Evolutionary conservation across 805 yeast genomes (phyloP).

Genomic region (Starmerella vitae): DNA sequence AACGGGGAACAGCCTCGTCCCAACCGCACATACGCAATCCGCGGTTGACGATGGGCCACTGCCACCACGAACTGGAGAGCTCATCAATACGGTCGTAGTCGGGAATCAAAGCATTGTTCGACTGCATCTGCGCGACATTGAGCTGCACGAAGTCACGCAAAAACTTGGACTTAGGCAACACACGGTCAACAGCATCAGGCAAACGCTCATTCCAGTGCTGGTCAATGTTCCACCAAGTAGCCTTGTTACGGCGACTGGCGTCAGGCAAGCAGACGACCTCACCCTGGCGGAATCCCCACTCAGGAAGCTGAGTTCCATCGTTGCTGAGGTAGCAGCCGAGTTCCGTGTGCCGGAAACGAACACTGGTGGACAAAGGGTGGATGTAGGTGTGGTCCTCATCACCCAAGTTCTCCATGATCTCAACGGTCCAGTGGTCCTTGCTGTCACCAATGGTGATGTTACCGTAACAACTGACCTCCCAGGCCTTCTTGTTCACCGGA

Average conservation of each 20-base stretch:
- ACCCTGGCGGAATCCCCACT: constrained; percentile 96
- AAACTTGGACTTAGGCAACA: constrained; percentile 41
- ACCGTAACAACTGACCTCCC: constrained; percentile 89
- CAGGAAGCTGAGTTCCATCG: constrained; percentile 70
- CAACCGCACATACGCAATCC: constrained; percentile 73
- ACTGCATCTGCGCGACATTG: constrained; percentile 71
- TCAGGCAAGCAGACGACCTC: constrained; percentile 63
- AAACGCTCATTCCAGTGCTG: constrained; percentile 44
- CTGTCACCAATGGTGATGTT: constrained; percentile 57
- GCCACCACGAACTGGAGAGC: constrained; percentile 66
- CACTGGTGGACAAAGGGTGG: constrained; percentile 54
- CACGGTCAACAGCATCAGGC: constrained; percentile 29
- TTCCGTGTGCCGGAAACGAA: constrained; percentile 67
- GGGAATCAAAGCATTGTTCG: constrained; percentile 70
- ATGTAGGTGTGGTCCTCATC: constrained; percentile 40
- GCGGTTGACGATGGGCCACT: constrained; percentile 59
- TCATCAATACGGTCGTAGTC: constrained; percentile 59
- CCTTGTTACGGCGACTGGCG: constrained; percentile 41
- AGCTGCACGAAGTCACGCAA: constrained; percentile 55
- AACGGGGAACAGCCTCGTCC: constrained; percentile 42
- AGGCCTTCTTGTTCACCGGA: constrained; percentile 81
- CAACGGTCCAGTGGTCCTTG: constrained; percentile 88
- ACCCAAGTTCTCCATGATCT: constrained; percentile 45
- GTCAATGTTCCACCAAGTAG: constrained; percentile 74
- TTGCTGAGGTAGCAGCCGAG: constrained; percentile 93